Evolutionary conservation across 78 protist genomes (phyloP).

Genomic region (Dictyostelium intermedium): DNA sequence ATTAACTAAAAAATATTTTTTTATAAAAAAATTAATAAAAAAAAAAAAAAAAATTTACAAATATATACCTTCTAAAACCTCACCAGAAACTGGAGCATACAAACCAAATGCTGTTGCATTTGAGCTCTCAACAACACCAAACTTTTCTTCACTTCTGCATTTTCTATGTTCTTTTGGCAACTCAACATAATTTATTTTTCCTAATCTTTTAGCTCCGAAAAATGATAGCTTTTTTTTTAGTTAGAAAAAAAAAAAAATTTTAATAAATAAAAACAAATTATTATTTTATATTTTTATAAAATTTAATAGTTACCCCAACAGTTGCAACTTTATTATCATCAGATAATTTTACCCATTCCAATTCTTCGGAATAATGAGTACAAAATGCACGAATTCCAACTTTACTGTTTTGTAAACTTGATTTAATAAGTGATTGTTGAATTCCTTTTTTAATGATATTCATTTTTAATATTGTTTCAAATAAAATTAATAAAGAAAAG

Average conservation of each 20-base stretch:
- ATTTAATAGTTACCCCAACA: background rate
- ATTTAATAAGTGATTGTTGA: background rate
- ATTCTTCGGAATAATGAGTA: background rate
- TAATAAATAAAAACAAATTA: background rate
- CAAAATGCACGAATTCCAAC: background rate
- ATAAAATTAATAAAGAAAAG: too few relatives aligned
- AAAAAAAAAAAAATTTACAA: background rate
- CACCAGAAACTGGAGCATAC: conserved; percentile 2
- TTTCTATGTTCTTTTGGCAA: background rate
- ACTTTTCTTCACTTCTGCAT: background rate
- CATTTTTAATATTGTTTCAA: background rate
- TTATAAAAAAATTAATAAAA: background rate
- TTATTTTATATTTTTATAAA: background rate
- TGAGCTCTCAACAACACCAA: background rate
- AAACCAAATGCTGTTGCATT: background rate
- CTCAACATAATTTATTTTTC: background rate
- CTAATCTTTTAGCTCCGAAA: background rate
- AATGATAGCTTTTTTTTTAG: background rate
- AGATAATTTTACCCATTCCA: background rate
- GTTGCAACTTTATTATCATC: background rate
- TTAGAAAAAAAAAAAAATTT: background rate
- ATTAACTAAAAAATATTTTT: conserved; percentile 7
- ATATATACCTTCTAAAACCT: background rate
- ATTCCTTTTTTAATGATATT: background rate
- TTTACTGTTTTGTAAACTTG: background rate